A percentile compares a stretch with the other conserved stretches of the same genome.
phyloP scores from a whole-genome alignment of 345 rosid species.

The Toxicodendron radicans region DNA sequence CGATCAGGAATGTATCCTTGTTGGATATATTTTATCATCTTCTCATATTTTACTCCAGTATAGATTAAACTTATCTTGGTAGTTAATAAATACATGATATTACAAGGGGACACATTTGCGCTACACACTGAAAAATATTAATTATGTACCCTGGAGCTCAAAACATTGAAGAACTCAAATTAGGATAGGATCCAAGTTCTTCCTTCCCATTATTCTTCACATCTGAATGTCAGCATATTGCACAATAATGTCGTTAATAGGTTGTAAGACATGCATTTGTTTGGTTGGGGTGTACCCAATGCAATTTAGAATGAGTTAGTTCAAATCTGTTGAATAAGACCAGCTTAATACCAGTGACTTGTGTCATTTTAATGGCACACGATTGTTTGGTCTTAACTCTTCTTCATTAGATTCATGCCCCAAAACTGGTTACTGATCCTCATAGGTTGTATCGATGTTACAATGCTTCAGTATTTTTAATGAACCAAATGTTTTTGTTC shows the following conservation, averaged over 20 bases:
- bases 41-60: no score
- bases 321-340: background rate
- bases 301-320: background rate
- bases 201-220: background rate
- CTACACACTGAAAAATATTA: background rate
- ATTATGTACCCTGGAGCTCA: background rate
- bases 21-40: background rate
- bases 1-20: conserved; percentile 90
- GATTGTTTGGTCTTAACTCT: no score
- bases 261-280: background rate
- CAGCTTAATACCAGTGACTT: background rate
- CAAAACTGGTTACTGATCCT: no score
- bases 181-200: background rate
- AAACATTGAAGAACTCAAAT: background rate
- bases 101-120: no score
- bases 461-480: background rate
- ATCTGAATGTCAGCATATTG: background rate
- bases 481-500: no score
- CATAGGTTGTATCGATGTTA: background rate
- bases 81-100: no score
- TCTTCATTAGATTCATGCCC: no score
- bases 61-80: no score
- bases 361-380: background rate
- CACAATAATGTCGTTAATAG: background rate
- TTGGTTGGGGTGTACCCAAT: background rate